Base-by-base conservation (phyloP, 805 yeast genomes). In the Yamadazyma olivae region DNA sequence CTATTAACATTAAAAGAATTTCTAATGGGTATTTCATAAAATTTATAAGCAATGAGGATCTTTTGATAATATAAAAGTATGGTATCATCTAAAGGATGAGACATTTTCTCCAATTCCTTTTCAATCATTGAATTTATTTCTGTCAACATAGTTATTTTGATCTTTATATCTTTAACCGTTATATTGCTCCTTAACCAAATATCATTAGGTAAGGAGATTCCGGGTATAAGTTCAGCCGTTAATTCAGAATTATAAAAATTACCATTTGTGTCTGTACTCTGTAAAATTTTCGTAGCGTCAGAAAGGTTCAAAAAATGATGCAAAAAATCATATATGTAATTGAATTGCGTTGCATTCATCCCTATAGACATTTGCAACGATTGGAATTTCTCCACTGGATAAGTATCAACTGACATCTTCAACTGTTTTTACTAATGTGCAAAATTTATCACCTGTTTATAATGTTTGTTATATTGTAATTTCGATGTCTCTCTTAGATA, bases 181-280 rank as follows among this genome's bases (percentile, higher is more conserved):
- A 65, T 50, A 8, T 58, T 60, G 15, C 57, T 59, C 21, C 46
- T 42, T 20, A 59, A 45, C 73, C 73, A 67, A 16, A 64, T 40
- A 40, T 67, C 70, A 16, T 37, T 38, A 4, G 73, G 71, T 8
- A 67, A 48, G 2, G 48, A 44, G 2, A 67, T 48, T 25, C 54
- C 59, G 17, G 67, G 64, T 24, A 67, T 38, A 13, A 64, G 45
- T 30, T 64, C 70, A 8, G 13, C 12, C 3, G 32, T 7, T 18
- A 15, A 5, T 13, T 19, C 18, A 9, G 16, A 24, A 19, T 27
- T 17, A 22, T 24, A 28, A 18, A 17, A 28, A 8, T 22, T 18
- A 7, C 33, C 33, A 3, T 13, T 9, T 5, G n/a, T 17, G 22
- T 29, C 37, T 16, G 25, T 32, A 12, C 31, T 30, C 12, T 39